Percentiles rank a stretch among this genome's conserved stretches.
phyloP scores from a whole-genome alignment of 2,329 filamentous ascomycete genomes.

The Thielaviopsis cerberus region DNA sequence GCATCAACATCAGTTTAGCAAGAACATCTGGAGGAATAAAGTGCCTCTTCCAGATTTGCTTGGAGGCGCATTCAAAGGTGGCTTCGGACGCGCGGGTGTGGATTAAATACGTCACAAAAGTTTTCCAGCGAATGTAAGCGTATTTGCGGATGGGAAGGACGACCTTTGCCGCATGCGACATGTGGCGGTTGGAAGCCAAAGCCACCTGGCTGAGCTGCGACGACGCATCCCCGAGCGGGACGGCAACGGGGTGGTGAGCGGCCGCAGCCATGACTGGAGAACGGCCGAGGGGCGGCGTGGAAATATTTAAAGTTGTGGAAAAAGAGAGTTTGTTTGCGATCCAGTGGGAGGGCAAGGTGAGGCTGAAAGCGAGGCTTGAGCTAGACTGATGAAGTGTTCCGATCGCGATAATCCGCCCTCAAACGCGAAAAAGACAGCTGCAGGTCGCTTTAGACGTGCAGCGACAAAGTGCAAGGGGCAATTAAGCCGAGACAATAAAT shows the following conservation, averaged over 20 bases:
- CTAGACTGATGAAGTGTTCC: neutral
- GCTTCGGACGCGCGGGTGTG: neutral
- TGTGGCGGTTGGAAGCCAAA: neutral
- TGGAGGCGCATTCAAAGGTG: neutral
- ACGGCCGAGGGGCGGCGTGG: neutral
- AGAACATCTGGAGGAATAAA: constrained; percentile 32
- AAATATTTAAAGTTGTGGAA: too few relatives aligned
- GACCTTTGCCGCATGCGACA: neutral
- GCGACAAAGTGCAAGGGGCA: neutral
- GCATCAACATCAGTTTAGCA: constrained; percentile 40
- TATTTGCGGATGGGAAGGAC: constrained; percentile 7
- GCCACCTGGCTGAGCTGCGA: neutral
- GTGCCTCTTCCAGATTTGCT: constrained; percentile 19
- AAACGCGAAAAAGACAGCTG: neutral
- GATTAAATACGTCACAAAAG: constrained; percentile 1
- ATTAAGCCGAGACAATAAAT: neutral
- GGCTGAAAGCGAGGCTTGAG: neutral
- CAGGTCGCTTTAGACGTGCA: neutral
- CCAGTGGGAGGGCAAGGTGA: neutral
- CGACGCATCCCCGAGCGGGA: neutral
- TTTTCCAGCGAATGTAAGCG: constrained; percentile 7
- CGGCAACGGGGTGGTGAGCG: neutral
- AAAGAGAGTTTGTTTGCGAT: neutral
- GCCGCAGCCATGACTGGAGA: constrained; percentile 4
- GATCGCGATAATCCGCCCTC: neutral